Base-by-base conservation (phyloP, 1,284 basidiomycete species). In the Marasmius fiardii region DNA sequence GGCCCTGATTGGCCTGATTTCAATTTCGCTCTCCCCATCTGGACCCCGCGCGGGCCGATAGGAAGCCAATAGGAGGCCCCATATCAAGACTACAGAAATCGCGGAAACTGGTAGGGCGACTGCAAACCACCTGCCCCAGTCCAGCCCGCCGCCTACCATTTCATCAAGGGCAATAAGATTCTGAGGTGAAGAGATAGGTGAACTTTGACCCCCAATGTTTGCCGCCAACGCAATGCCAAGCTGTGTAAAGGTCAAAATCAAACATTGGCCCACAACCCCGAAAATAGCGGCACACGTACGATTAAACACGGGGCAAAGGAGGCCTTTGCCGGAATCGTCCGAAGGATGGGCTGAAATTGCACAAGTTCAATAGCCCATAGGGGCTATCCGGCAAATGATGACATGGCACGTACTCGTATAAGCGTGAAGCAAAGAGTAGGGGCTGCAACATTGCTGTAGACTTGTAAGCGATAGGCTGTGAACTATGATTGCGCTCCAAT, bases 371-470 rank as follows among this genome's bases (percentile, higher is more conserved):
- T 2, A 18, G n/a, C n/a, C n/a, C n/a, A n/a, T n/a, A 37, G 58
- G 26, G 23, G 47, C 16, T 18, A 43, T 52, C 24, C 33, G 43
- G 44, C 28, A 47, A 33, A 56, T 39, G 41, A 43, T 48, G 26
- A 51, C 16, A 41, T 18, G 58, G 16, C 24, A 76, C 83, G 54
- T 69, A 93, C 92, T 66, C 89, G 87, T 69, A 98, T 95, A 57
- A 99, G 79, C n/a, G 95, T 95, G 70, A 98, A 99, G 75, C 95
- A 98, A 12, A 99, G 78, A 1, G 96, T 98, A 12, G 97, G 97
- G 6, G 96, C 96, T 0, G 96, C 96, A 14, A 99, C 96, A 67
- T 99, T 98, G 69, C 91, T 93, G 48, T 48, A n/a, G n/a, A n/a
- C n/a, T n/a, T n/a, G n/a, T n/a, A n/a, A n/a, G n/a, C n/a, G n/a